phyloP scores from a whole-genome alignment of 192 early-diverging fungal species.

The Pecoramyces ruminantium region DNA sequence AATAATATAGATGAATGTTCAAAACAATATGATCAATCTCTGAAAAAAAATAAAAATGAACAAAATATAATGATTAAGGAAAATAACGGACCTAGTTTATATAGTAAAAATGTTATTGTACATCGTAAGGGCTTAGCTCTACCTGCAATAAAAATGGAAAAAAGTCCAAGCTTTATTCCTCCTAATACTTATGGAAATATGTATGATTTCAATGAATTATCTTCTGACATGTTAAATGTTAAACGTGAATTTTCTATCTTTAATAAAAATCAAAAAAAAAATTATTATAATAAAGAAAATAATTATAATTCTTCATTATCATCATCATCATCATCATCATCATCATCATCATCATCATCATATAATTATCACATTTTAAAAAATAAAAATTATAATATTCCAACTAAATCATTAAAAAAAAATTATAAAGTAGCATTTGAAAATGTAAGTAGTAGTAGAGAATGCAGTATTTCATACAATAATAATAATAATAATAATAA shows the following conservation, averaged over 20 bases:
- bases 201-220: not conserved
- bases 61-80: not conserved
- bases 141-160: not conserved
- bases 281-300: not conserved
- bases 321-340: not conserved
- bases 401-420: too few relatives aligned
- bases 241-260: not conserved
- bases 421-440: too few relatives aligned
- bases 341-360: too few relatives aligned
- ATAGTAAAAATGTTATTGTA: not conserved
- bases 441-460: too few relatives aligned
- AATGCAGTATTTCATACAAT: too few relatives aligned
- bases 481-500: too few relatives aligned
- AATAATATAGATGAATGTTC: too few relatives aligned
- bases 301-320: not conserved
- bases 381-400: too few relatives aligned
- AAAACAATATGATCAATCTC: too few relatives aligned
- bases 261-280: not conserved
- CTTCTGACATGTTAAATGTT: not conserved
- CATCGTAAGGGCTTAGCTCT: not conserved
- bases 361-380: too few relatives aligned
- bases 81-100: not conserved
- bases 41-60: not conserved
- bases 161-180: not conserved
- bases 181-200: not conserved